Evolutionary conservation across 1,139 yeast genomes (phyloP).

Genomic region (Nakaseomyces delphensis): DNA sequence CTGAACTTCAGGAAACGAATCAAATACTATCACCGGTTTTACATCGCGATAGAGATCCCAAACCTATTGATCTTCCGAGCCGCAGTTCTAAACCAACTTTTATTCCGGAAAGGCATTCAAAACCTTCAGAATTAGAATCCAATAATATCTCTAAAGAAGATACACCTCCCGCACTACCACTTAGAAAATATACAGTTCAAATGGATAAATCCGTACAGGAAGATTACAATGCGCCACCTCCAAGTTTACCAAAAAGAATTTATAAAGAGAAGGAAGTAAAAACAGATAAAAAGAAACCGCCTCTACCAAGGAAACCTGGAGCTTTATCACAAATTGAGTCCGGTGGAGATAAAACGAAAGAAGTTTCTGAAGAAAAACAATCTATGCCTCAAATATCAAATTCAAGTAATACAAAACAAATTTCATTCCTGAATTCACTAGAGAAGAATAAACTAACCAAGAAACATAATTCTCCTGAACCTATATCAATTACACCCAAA

Average conservation of each 20-base stretch:
- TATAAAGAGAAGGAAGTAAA: conserved; percentile 2
- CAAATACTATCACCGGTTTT: neutral
- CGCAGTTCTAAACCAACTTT: neutral
- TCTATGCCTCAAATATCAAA: neutral
- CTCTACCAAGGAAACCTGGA: conserved; percentile 1
- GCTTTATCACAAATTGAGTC: too few species aligned
- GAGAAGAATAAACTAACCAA: conserved; percentile 18
- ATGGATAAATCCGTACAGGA: neutral
- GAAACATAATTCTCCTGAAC: neutral
- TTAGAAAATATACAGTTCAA: neutral
- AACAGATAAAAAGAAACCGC: neutral
- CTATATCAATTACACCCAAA: neutral
- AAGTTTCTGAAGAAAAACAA: neutral
- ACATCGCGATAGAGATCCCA: neutral
- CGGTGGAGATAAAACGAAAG: too few species aligned
- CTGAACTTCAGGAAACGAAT: too few species aligned
- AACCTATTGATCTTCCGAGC: neutral
- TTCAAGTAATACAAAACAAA: neutral
- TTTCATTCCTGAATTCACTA: conserved; percentile 14
- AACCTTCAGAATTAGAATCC: neutral
- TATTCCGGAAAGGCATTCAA: conserved; percentile 3
- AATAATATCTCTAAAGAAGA: neutral
- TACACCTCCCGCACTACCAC: conserved; percentile 1
- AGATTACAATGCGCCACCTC: neutral
- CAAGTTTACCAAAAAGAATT: neutral